Base-by-base conservation (phyloP, 2,329 filamentous ascomycete genomes). In the Capronia epimyces region DNA sequence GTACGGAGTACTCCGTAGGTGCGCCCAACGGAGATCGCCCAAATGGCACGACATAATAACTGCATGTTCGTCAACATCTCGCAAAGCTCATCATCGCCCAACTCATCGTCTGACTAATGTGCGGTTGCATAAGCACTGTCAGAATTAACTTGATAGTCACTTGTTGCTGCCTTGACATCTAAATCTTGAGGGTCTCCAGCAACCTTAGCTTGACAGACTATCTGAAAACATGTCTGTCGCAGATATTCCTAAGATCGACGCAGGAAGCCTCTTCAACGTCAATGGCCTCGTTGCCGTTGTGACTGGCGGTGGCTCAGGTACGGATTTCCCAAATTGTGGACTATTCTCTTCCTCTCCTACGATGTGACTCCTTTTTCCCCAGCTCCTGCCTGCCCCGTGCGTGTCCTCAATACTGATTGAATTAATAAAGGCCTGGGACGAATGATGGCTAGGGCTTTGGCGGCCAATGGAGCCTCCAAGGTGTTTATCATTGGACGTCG, bases 401-500 rank as follows among this genome's bases (percentile, higher is more conserved):
- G n/a, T n/a, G n/a, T n/a, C n/a, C n/a, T n/a, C 34, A 40, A 39
- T 34, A 41, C 25, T 15, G 25, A 46, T 20, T 36, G 37, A 25
- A 6, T 43, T 15, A 18, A 15, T 15, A 37, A 37, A 70, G 69
- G 67, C n/a, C 55, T 75, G 12, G 73, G 73, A 2, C 64, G 70
- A 1, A 71, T 69, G 55, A 73, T 73, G 57, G 70, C 73, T 5
- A 63, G 67, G 43, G 68, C 72, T 0, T 64, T 74, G 1, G 69
- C 64, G 10, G 65, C 66, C 16, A 77, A 77, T 42, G 74, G 75
- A 5, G 75, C 76, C 4, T 68, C 70, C 36, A 77, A 73, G 51
- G 72, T 79, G 40, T 79, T 77, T 63, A 75, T 79, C 48, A 64
- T 78, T 9, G 75, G 75, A n/a, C 71, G 76, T 1, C 73, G 76